These are phyloP conservation scores for Mycena olivaceomarginata DNA, from an alignment of 768 basidiomycete genomes.

Conservation along the genomic window DNA sequence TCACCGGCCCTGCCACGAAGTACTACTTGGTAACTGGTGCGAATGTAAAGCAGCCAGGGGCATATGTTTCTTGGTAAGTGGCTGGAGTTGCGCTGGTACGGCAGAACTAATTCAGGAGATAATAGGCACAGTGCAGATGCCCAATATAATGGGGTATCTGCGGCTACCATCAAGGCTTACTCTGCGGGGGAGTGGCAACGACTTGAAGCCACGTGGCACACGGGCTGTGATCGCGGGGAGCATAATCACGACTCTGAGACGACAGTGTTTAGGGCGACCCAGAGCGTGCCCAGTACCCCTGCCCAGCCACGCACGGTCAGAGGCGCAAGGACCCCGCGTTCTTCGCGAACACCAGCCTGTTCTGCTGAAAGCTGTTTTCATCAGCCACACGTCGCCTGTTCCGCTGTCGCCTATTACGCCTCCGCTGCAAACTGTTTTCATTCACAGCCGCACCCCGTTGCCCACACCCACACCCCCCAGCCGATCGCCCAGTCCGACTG, in stretches of 20 bases:
- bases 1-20: background rate
- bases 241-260: background rate
- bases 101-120: background rate
- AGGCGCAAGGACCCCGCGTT: background rate
- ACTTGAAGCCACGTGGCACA: background rate
- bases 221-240: background rate
- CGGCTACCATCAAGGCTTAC: background rate
- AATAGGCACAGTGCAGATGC: background rate
- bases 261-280: no score
- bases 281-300: no score
- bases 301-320: no score
- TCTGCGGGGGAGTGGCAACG: background rate
- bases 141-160: background rate
- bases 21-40: background rate
- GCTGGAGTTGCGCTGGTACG: background rate
- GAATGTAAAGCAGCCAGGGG: background rate
- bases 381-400: background rate
- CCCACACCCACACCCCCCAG: background rate
- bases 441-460: conserved; percentile 14
- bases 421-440: background rate
- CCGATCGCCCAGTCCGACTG: background rate
- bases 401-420: background rate
- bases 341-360: background rate
- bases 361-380: background rate
- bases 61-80: background rate